Conservation (phyloP, 179 eudicot species). For the Actinidia chinensis region DNA sequence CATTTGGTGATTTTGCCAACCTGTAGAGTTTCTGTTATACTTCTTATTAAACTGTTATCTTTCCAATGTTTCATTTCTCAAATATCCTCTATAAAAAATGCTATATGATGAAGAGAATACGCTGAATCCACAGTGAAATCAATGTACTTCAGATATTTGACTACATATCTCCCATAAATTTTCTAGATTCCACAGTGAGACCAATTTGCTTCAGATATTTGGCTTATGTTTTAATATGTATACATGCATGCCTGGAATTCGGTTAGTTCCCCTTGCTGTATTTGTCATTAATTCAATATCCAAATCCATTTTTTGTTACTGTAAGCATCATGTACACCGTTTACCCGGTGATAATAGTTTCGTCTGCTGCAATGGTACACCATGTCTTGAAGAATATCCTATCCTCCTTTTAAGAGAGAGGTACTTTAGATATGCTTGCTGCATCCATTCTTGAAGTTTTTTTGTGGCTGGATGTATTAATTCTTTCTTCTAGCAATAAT, state of each 20-base stretch:
- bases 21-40: background rate
- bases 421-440: constrained; percentile 34
- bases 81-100: background rate
- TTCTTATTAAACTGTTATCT: background rate
- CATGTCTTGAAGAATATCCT: constrained; percentile 99
- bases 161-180: too few species aligned
- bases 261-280: background rate
- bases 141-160: too few species aligned
- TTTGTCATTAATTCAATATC: background rate
- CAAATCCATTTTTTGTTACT: background rate
- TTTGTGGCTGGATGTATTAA: background rate
- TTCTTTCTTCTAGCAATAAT: constrained; percentile 14
- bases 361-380: constrained; percentile 96
- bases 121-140: too few species aligned
- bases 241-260: background rate
- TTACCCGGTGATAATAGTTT: constrained; percentile 89
- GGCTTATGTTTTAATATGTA: background rate
- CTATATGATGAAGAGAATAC: background rate
- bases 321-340: constrained; percentile 78
- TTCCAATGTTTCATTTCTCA: background rate
- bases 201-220: background rate
- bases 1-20: background rate
- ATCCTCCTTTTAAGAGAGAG: constrained; percentile 98
- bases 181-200: background rate
- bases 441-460: background rate